Evolutionary conservation across 1,284 basidiomycete genomes (phyloP).

Genomic region (Malassezia arunalokei): DNA sequence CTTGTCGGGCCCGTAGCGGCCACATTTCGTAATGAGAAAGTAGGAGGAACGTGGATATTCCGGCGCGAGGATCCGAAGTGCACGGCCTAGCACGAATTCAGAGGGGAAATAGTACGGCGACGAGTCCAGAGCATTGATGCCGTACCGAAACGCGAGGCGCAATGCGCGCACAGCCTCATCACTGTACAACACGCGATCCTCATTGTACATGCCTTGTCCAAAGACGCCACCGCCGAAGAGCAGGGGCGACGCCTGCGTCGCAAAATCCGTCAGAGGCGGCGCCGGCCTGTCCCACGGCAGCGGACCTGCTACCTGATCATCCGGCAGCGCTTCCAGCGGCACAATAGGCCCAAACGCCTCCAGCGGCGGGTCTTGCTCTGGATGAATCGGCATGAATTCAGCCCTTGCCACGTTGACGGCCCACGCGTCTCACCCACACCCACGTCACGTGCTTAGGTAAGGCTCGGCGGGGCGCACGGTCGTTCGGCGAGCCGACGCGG

Average conservation of each 20-base stretch:
- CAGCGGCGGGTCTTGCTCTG: constrained; percentile 2
- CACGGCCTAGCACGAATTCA: constrained; percentile 66
- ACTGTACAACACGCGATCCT: constrained; percentile 20
- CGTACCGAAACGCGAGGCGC: constrained; percentile 59
- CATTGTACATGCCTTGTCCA: constrained; percentile 39
- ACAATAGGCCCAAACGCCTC: constrained; percentile 5
- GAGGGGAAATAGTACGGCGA: constrained; percentile 72
- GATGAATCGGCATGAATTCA: constrained; percentile 1
- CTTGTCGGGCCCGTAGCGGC: constrained; percentile 60
- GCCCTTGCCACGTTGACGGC: neutral
- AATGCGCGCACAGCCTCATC: constrained; percentile 46
- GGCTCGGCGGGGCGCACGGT: neutral
- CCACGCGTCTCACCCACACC: neutral
- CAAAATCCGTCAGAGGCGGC: constrained; percentile 1
- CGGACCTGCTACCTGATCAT: neutral
- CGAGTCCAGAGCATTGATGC: constrained; percentile 77
- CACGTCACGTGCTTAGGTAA: neutral
- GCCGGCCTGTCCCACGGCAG: neutral
- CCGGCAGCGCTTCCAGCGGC: constrained; percentile 1
- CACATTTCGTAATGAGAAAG: constrained; percentile 66
- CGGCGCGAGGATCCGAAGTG: constrained; percentile 45
- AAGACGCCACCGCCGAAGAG: constrained; percentile 39
- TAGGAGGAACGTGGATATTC: constrained; percentile 47
- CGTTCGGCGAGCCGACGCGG: neutral
- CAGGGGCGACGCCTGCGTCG: constrained; percentile 24